These are phyloP conservation scores for Arthrobotrys sphaeroides DNA, from an alignment of 2,329 filamentous ascomycete species.

Conservation along the genomic window DNA sequence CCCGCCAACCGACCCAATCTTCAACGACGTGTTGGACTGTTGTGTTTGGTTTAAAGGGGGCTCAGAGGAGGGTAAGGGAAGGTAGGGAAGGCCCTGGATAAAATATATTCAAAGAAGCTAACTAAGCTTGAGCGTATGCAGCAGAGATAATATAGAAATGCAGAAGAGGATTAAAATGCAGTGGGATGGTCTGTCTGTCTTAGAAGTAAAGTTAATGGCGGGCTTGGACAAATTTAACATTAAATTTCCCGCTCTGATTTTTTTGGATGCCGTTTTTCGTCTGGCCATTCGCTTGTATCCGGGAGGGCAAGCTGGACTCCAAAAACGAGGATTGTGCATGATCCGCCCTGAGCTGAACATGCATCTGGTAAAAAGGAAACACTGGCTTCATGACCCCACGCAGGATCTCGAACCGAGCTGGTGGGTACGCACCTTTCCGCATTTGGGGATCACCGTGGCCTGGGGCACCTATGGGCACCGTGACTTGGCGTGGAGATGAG, in stretches of 20 bases:
- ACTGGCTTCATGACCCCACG: slow-evolving; percentile 50
- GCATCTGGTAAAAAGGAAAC: slow-evolving; percentile 43
- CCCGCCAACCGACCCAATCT: slow-evolving; percentile 53
- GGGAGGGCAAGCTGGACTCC: slow-evolving; percentile 40
- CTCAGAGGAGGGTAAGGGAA: slow-evolving; percentile 12
- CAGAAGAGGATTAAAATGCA: slow-evolving; percentile 40
- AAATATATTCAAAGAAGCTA: slow-evolving; percentile 46
- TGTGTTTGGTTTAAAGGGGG: slow-evolving; percentile 36
- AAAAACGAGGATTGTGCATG: slow-evolving; percentile 44
- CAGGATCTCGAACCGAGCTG: slow-evolving; percentile 52
- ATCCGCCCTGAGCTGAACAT: slow-evolving; percentile 34
- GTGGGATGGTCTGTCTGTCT: slow-evolving; percentile 38
- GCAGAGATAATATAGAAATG: slow-evolving; percentile 32
- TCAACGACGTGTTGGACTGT: slow-evolving; percentile 43
- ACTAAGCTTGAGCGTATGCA: slow-evolving; percentile 34
- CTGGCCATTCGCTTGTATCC: slow-evolving; percentile 50
- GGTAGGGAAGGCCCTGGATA: slow-evolving; percentile 47
- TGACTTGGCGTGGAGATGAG: slow-evolving; percentile 28
- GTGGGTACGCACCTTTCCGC: slow-evolving; percentile 34
- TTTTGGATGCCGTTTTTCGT: slow-evolving; percentile 44
- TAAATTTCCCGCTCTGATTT: slow-evolving; percentile 40
- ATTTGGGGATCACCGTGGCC: slow-evolving; percentile 30
- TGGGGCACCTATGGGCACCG: slow-evolving; percentile 21
- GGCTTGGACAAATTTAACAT: slow-evolving; percentile 53
- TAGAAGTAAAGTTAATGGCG: slow-evolving; percentile 51